Conservation (phyloP, 2,329 filamentous ascomycete genomes). For the Aspergillus piperis region DNA sequence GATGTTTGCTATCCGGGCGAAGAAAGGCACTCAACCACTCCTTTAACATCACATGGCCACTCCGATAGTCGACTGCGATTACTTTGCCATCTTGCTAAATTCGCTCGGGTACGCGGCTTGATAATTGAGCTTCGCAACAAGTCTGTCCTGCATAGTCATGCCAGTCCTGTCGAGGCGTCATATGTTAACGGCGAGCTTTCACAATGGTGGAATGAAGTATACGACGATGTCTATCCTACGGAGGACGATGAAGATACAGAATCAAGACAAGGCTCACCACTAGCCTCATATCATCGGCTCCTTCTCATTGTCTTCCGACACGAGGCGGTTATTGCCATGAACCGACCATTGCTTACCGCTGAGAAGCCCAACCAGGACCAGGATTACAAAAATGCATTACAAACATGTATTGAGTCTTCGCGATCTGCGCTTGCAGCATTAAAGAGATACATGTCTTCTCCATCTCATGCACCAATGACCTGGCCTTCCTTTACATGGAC, state of each 20-base stretch:
- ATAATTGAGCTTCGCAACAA: slow-evolving; percentile 58
- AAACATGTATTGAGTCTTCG: slow-evolving; percentile 55
- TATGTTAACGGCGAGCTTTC: slow-evolving; percentile 53
- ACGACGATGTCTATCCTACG: slow-evolving; percentile 50
- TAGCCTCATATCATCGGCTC: slow-evolving; percentile 40
- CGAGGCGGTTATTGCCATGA: slow-evolving; percentile 54
- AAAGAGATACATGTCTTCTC: slow-evolving; percentile 27
- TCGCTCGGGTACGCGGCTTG: slow-evolving; percentile 52
- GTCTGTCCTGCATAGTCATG: slow-evolving; percentile 49
- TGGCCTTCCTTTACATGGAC: slow-evolving; percentile 58
- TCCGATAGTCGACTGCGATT: slow-evolving; percentile 36
- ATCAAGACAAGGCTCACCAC: slow-evolving; percentile 13
- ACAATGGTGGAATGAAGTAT: slow-evolving; percentile 57
- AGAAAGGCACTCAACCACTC: slow-evolving; percentile 44
- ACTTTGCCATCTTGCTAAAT: slow-evolving; percentile 48
- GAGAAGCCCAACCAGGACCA: slow-evolving; percentile 45
- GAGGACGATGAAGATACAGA: slow-evolving; percentile 16
- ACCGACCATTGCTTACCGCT: slow-evolving; percentile 53
- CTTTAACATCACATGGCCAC: not conserved
- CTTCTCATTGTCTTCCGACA: slow-evolving; percentile 51
- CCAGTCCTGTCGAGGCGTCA: slow-evolving; percentile 46
- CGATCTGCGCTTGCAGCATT: slow-evolving; percentile 50
- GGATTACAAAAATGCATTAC: slow-evolving; percentile 48
- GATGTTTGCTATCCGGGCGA: slow-evolving; percentile 59
- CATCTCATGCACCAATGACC: slow-evolving; percentile 35